Percentiles rank a stretch among this genome's conserved stretches.
These are phyloP conservation scores for Euphorbia pulcherrima DNA, from an alignment of 345 rosid species.

Conservation along the genomic window DNA sequence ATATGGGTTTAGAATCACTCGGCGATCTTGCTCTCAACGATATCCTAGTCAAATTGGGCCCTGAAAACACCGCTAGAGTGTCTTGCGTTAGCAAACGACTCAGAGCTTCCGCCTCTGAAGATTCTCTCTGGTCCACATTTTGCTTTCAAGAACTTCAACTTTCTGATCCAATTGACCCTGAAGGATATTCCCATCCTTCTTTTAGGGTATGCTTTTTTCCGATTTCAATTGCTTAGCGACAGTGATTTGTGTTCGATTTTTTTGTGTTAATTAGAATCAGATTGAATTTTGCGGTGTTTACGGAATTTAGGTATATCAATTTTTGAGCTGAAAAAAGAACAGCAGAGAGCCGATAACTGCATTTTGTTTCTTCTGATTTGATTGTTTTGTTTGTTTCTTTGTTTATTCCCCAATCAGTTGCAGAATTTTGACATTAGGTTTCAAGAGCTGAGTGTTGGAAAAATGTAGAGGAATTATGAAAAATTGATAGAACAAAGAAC, in stretches of 20 bases:
- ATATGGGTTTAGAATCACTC: conserved; percentile 55
- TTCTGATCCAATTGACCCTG: conserved; percentile 55
- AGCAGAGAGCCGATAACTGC: background rate
- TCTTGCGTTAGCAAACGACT: conserved; percentile 59
- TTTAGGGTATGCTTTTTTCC: conserved; percentile 48
- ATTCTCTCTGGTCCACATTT: conserved; percentile 66
- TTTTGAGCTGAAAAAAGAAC: background rate
- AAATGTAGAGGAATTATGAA: too few relatives aligned
- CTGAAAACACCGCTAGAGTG: conserved; percentile 41
- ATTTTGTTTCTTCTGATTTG: background rate
- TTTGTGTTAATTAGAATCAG: background rate
- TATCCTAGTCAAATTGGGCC: conserved; percentile 49
- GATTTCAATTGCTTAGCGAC: background rate
- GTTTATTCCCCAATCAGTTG: too few relatives aligned
- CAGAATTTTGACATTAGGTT: too few relatives aligned
- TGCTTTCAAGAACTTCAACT: conserved; percentile 58
- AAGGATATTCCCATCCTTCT: conserved; percentile 56
- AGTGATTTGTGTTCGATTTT: background rate
- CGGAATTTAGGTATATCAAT: background rate
- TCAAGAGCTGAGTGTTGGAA: too few relatives aligned
- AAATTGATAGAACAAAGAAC: too few relatives aligned
- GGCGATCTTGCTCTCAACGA: conserved; percentile 58
- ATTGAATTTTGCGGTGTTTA: background rate
- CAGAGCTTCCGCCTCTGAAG: conserved; percentile 49
- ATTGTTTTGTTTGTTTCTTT: background rate